A percentile compares a stretch with the other conserved stretches of the same genome.
Conservation (phyloP, 768 basidiomycete genomes). For the Phlegmacium glaucopus region DNA sequence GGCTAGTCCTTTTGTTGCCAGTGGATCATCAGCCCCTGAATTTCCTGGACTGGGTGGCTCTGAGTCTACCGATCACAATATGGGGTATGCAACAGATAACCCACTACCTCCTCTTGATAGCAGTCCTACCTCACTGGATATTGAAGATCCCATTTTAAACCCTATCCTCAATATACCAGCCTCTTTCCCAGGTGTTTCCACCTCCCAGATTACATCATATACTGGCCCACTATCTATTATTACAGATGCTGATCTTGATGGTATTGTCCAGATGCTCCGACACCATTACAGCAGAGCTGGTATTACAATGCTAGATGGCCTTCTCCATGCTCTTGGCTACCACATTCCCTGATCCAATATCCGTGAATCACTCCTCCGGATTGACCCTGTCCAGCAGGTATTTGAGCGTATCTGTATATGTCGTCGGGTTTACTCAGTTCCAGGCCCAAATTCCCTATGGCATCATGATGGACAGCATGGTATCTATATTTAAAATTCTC, state of each 20-base stretch:
- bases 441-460: slow-evolving; percentile 5
- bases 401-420: slow-evolving; percentile 10
- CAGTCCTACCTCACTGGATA: neutral
- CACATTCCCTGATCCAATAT: slow-evolving; percentile 1
- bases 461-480: neutral
- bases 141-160: neutral
- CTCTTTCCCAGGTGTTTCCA: neutral
- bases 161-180: neutral
- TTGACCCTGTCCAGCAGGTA: slow-evolving; percentile 5
- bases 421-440: slow-evolving; percentile 1
- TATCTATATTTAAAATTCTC: neutral
- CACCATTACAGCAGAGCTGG: slow-evolving; percentile 2
- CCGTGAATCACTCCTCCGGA: neutral
- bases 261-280: neutral
- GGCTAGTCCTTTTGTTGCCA: neutral
- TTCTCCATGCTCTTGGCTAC: slow-evolving; percentile 1
- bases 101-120: neutral
- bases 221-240: neutral
- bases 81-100: no score
- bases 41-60: no score
- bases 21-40: no score
- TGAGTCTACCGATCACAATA: no score
- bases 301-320: slow-evolving; percentile 10
- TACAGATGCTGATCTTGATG: slow-evolving; percentile 1
- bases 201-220: neutral